phyloP scores from a whole-genome alignment of 2,329 filamentous ascomycete species.

The Calycina herbarum region DNA sequence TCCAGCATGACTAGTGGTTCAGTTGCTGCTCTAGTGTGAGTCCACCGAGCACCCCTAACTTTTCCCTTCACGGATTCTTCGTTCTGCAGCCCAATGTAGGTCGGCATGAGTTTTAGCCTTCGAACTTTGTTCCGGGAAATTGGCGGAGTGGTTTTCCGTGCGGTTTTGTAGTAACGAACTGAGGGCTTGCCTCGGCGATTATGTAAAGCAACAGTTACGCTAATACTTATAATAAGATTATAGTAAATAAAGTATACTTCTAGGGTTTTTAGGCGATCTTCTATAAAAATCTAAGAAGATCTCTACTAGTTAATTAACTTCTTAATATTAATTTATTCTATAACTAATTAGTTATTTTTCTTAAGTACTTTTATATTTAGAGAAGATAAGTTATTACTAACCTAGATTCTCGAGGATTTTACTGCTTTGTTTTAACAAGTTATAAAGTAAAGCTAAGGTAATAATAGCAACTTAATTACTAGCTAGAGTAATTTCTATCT shows the following conservation, averaged over 20 bases:
- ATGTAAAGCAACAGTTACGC: neutral
- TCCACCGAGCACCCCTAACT: neutral
- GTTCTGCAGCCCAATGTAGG: neutral
- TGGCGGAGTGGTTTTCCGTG: neutral
- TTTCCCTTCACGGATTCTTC: neutral
- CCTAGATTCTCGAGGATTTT: neutral
- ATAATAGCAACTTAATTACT: too few relatives aligned
- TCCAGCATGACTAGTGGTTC: neutral
- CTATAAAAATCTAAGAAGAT: slow-evolving; percentile 12
- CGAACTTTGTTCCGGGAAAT: neutral
- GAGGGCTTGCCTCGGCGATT: neutral
- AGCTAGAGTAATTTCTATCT: too few relatives aligned
- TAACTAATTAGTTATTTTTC: neutral
- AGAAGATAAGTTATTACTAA: neutral
- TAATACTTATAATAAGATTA: neutral
- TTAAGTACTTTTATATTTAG: neutral
- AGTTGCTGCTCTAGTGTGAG: neutral
- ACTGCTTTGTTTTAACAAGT: too few relatives aligned
- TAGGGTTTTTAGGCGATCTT: slow-evolving; percentile 8
- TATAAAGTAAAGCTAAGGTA: too few relatives aligned
- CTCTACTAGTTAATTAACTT: slow-evolving; percentile 11
- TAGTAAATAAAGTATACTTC: slow-evolving; percentile 1
- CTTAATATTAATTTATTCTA: neutral
- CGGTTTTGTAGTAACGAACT: neutral
- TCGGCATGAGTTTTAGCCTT: neutral